phyloP scores from a whole-genome alignment of 768 basidiomycete species.

The Phylloporus sp. region DNA sequence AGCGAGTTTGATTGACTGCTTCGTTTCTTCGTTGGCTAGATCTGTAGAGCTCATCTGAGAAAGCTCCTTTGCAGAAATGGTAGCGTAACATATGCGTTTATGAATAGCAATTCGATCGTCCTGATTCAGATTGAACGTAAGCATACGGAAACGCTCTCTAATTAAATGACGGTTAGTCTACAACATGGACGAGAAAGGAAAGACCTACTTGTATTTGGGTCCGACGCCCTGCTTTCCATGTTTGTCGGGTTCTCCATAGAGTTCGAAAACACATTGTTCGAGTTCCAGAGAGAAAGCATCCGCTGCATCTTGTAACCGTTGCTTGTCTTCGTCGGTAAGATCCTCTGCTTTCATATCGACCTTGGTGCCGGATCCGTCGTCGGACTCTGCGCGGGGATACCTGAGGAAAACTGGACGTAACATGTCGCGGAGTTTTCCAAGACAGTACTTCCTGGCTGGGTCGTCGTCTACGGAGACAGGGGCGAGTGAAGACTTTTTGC shows the following conservation, averaged over 20 bases:
- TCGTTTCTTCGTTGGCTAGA: constrained; percentile 80
- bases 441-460: constrained; percentile 73
- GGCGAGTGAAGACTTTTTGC: constrained; percentile 43
- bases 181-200: constrained; percentile 5
- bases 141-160: constrained; percentile 88
- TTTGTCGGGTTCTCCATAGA: constrained; percentile 75
- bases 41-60: constrained; percentile 86
- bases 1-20: constrained; percentile 75
- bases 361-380: constrained; percentile 29
- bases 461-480: constrained; percentile 50
- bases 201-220: constrained; percentile 73
- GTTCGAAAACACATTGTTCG: constrained; percentile 71
- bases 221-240: constrained; percentile 56
- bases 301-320: constrained; percentile 49
- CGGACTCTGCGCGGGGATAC: constrained; percentile 52
- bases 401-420: constrained; percentile 65
- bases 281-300: constrained; percentile 64
- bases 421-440: constrained; percentile 68
- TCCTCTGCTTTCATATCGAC: constrained; percentile 47
- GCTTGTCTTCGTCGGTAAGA: constrained; percentile 56
- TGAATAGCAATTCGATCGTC: constrained; percentile 75
- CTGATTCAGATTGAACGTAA: constrained; percentile 84
- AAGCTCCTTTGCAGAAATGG: constrained; percentile 65
- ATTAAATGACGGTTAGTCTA: constrained; percentile 7
- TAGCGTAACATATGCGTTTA: constrained; percentile 64